Percentiles rank a stretch among this genome's conserved stretches.
phyloP scores from a whole-genome alignment of 2,329 filamentous ascomycete species.

The Zasmidium cellare region DNA sequence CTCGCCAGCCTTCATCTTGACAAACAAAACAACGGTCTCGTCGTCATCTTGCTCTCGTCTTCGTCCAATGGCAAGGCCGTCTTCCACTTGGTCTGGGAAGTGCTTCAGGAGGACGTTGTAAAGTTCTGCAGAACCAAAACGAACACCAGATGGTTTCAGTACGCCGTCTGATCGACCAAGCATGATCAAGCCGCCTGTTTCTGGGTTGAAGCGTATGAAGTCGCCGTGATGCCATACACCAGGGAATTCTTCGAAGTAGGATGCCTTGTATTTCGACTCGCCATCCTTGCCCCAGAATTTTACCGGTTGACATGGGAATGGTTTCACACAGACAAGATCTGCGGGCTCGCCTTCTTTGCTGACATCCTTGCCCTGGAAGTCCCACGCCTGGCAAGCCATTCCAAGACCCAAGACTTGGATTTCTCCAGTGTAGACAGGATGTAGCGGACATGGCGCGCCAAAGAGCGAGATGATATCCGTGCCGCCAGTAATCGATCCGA shows the following conservation, averaged over 20 bases:
- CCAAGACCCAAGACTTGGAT: slow-evolving; percentile 52
- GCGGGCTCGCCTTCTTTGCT: slow-evolving; percentile 68
- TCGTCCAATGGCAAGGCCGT: slow-evolving; percentile 84
- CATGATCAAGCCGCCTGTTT: slow-evolving; percentile 81
- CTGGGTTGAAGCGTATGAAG: slow-evolving; percentile 72
- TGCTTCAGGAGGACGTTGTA: slow-evolving; percentile 89
- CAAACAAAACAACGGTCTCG: slow-evolving; percentile 84
- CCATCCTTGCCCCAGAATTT: slow-evolving; percentile 79
- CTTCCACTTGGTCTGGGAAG: slow-evolving; percentile 75
- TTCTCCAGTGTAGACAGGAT: slow-evolving; percentile 52
- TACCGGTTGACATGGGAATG: slow-evolving; percentile 89
- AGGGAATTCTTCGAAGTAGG: slow-evolving; percentile 85
- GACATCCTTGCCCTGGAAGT: slow-evolving; percentile 58
- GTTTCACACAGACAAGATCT: slow-evolving; percentile 80
- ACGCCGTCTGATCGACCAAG: slow-evolving; percentile 90
- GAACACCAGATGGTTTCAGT: slow-evolving; percentile 85
- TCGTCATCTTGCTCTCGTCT: slow-evolving; percentile 70
- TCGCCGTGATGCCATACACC: slow-evolving; percentile 91
- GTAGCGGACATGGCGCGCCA: slow-evolving; percentile 69
- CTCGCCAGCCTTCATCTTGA: slow-evolving; percentile 68
- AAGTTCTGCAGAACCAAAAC: slow-evolving; percentile 92
- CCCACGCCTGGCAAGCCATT: slow-evolving; percentile 52
- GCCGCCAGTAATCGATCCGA: slow-evolving; percentile 91
- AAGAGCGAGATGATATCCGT: slow-evolving; percentile 97
- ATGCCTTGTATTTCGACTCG: slow-evolving; percentile 73